Evolutionary conservation across 2,329 filamentous ascomycete species (phyloP).

Genomic region (Chaetothyriales sp.): DNA sequence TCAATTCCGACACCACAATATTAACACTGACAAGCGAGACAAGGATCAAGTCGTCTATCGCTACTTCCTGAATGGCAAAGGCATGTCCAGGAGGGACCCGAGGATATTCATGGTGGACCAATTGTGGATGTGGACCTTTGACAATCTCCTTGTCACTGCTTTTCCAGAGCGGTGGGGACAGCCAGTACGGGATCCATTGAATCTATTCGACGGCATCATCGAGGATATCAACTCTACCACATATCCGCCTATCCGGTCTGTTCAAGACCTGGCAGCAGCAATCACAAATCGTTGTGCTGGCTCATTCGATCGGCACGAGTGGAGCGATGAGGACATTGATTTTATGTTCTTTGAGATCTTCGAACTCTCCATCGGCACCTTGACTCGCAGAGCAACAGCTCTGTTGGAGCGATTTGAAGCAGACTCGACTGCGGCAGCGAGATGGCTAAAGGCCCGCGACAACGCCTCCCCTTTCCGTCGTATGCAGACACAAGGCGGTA

Average conservation of each 20-base stretch:
- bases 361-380: conserved; percentile 43
- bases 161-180: conserved; percentile 42
- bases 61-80: conserved; percentile 28
- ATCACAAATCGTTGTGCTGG: conserved; percentile 47
- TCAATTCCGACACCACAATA: conserved; percentile 51
- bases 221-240: conserved; percentile 52
- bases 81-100: conserved; percentile 4
- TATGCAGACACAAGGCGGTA: neutral
- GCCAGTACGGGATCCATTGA: conserved; percentile 34
- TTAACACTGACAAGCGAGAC: conserved; percentile 41
- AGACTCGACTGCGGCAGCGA: conserved; percentile 41
- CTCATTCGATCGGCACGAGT: conserved; percentile 43
- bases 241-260: conserved; percentile 41
- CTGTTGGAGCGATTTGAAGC: conserved; percentile 45
- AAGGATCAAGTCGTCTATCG: conserved; percentile 50
- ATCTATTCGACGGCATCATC: conserved; percentile 48
- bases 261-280: conserved; percentile 48
- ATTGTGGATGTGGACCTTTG: conserved; percentile 50
- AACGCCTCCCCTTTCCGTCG: neutral
- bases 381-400: conserved; percentile 40
- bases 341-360: conserved; percentile 56
- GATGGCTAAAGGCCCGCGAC: conserved; percentile 31
- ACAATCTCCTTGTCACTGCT: conserved; percentile 44
- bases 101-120: conserved; percentile 53
- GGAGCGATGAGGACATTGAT: conserved; percentile 37